Evolutionary conservation across 495 filamentous ascomycete genomes (phyloP), one percentile per base, ranked within the genome.

Genomic region (Penicillium canariense): DNA sequence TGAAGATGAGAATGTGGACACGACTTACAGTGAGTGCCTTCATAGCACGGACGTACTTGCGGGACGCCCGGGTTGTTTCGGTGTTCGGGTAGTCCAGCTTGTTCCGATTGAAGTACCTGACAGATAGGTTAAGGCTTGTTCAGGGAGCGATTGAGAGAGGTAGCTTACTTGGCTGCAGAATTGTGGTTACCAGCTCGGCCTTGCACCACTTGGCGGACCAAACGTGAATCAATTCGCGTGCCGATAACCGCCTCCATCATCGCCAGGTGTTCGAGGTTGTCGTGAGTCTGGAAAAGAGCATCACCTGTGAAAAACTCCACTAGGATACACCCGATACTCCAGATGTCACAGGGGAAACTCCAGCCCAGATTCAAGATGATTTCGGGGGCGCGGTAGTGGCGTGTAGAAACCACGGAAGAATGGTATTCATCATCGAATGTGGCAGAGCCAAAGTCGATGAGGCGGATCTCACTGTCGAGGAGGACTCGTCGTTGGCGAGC

Each of bases 301-400:
- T 98, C 95, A 3, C 95, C 94, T 2, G 95, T 98, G 67, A 90
- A 98, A 71, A 97, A 98, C 61, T 98, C 94, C n/a, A 98, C 95
- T 36, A 98, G 74, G 56, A 98, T 98, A 62, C 94, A 98, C 6
- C 95, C 95, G 46, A 98, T 97, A 75, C 93, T 97, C 95, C 94
- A 98, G 40, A 98, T 92, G 63, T 98, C 94, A 65, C 95, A 97
- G 0, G 94, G 93, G 67, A 88, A 97, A 54, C 90, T 97, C 95
- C 94, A 98, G 14, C 95, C 95, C 3, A 97, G 78, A 11, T 95
- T 94, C 30, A 98, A 78, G 46, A 98, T 98, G 63, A 98, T 98
- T 66, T 98, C 95, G 0, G 94, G 95, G 0, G 94, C 94, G 44
- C 94, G 84, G 60, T 98, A 98, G 66, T 98, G 95, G 11, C 94